These are phyloP conservation scores for Ensete ventricosum DNA, from an alignment of 176 grass and related monocot species.

Conservation along the genomic window DNA sequence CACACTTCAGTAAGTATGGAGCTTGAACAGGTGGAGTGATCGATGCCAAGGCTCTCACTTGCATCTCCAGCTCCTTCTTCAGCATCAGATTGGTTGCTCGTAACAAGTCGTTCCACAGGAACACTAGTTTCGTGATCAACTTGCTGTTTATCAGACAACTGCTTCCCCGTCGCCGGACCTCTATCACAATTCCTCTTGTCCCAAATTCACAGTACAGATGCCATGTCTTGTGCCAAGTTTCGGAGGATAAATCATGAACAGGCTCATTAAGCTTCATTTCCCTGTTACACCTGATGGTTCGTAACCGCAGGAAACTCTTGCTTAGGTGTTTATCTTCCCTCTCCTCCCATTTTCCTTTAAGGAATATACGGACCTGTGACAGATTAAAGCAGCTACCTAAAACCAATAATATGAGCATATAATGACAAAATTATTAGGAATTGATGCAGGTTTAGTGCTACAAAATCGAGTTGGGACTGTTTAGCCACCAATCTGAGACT, in stretches of 20 bases:
- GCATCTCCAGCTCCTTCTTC: conserved; percentile 31
- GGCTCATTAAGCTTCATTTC: conserved; percentile 61
- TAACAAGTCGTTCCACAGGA: conserved; percentile 70
- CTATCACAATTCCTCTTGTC: conserved; percentile 53
- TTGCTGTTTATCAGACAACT: conserved; percentile 63
- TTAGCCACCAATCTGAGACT: background rate
- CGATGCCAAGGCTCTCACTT: conserved; percentile 51
- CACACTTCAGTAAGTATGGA: conserved; percentile 77
- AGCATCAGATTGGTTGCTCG: conserved; percentile 44
- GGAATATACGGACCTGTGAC: conserved; percentile 67
- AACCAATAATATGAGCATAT: background rate
- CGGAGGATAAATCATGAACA: conserved; percentile 31
- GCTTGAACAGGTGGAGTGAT: conserved; percentile 79
- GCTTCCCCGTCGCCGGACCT: conserved; percentile 33
- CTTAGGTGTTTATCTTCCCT: conserved; percentile 15
- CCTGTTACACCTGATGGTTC: conserved; percentile 54
- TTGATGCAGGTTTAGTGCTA: background rate
- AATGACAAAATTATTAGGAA: background rate
- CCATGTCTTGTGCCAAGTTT: conserved; percentile 74
- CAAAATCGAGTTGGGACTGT: too few species aligned
- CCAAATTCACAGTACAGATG: conserved; percentile 78
- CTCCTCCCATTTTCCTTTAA: conserved; percentile 59
- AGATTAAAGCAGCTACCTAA: background rate
- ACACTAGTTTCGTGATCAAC: conserved; percentile 38
- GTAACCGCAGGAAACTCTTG: conserved; percentile 46